These are phyloP conservation scores for Reutealis trisperma DNA, from an alignment of 345 rosid species.

Conservation along the genomic window DNA sequence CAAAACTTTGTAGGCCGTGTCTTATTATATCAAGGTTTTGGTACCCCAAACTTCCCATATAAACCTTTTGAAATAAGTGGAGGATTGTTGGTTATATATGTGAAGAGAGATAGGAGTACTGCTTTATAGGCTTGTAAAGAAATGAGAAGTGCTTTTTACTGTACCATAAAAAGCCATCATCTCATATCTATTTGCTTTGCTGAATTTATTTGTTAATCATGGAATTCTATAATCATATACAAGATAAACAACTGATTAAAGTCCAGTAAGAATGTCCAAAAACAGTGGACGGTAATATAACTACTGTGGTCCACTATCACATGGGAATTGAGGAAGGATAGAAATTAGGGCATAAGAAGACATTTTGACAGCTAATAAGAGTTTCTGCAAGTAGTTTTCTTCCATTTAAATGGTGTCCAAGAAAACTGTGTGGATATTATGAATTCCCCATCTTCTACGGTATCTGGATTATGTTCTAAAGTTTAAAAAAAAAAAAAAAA, in stretches of 20 bases:
- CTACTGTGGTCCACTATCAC: constrained; percentile 28
- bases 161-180: too few species aligned
- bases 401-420: constrained; percentile 15
- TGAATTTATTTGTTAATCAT: too few species aligned
- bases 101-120: too few species aligned
- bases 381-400: neutral
- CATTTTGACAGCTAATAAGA: constrained; percentile 48
- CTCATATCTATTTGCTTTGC: too few species aligned
- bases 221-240: too few species aligned
- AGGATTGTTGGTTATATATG: too few species aligned
- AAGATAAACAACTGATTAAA: neutral
- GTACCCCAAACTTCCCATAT: too few species aligned
- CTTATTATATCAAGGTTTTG: too few species aligned
- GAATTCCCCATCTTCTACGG: constrained; percentile 39
- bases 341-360: constrained; percentile 30
- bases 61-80: too few species aligned
- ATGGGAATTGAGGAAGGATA: constrained; percentile 29
- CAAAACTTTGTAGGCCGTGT: too few species aligned
- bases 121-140: too few species aligned
- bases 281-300: neutral
- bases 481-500: neutral
- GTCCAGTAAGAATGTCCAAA: neutral
- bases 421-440: constrained; percentile 32
- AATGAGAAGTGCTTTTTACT: too few species aligned
- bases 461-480: neutral